phyloP scores from a whole-genome alignment of 1,284 basidiomycete species.

The Ustilago hordei region DNA sequence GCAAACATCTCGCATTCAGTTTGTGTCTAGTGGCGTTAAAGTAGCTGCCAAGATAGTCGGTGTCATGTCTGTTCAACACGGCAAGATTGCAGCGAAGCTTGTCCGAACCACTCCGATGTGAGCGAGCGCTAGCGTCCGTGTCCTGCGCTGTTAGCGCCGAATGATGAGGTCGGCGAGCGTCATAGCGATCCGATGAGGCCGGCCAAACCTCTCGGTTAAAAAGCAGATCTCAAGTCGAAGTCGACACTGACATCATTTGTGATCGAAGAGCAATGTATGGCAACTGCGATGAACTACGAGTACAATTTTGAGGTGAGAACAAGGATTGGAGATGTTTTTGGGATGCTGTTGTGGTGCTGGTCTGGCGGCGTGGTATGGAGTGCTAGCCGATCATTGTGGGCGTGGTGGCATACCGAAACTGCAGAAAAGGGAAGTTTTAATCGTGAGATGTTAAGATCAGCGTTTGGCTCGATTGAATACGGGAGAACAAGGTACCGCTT shows the following conservation, averaged over 20 bases:
- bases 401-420: constrained; percentile 52
- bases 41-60: not conserved
- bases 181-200: not conserved
- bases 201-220: not conserved
- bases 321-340: not conserved
- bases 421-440: not conserved
- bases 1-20: not conserved
- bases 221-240: too few relatives aligned
- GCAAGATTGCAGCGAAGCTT: not conserved
- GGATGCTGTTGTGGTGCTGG: not conserved
- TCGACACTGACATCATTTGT: not conserved
- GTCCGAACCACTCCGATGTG: too few relatives aligned
- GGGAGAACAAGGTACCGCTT: not conserved
- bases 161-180: not conserved
- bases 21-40: not conserved
- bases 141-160: not conserved
- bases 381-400: constrained; percentile 30
- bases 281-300: constrained; percentile 12
- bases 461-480: not conserved
- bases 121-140: not conserved
- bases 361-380: not conserved
- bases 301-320: constrained; percentile 22
- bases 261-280: not conserved
- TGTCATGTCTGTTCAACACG: not conserved
- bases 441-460: not conserved